phyloP scores from a whole-genome alignment of 768 basidiomycete genomes.

The Mycena floridula region DNA sequence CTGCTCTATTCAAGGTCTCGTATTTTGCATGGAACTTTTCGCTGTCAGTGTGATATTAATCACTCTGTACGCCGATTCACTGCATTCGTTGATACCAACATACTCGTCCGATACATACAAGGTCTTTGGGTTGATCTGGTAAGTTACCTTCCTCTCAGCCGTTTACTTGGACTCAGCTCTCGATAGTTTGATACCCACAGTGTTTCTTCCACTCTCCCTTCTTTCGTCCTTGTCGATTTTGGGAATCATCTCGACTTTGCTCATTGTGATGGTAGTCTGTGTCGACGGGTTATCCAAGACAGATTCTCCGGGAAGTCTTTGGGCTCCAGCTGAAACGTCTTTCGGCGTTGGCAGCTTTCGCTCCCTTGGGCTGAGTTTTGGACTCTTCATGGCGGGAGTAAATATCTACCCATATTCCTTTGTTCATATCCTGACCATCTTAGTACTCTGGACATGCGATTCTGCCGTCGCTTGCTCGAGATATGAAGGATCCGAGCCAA shows the following conservation, averaged over 20 bases:
- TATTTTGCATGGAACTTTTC: background rate
- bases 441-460: slow-evolving; percentile 91
- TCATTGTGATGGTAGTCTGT: slow-evolving; percentile 72
- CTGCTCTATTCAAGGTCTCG: background rate
- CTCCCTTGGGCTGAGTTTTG: slow-evolving; percentile 75
- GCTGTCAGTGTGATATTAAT: slow-evolving; percentile 73
- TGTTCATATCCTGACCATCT: background rate
- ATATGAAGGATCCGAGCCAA: slow-evolving; percentile 79
- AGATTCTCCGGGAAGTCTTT: slow-evolving; percentile 74
- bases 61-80: slow-evolving; percentile 82
- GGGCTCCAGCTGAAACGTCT: slow-evolving; percentile 66
- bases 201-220: slow-evolving; percentile 79
- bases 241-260: slow-evolving; percentile 72
- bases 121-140: slow-evolving; percentile 67
- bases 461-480: slow-evolving; percentile 82
- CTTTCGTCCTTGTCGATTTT: slow-evolving; percentile 87
- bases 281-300: slow-evolving; percentile 75
- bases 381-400: slow-evolving; percentile 90
- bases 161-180: slow-evolving; percentile 3
- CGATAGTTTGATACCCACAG: slow-evolving; percentile 70
- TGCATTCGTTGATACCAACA: slow-evolving; percentile 65
- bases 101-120: slow-evolving; percentile 74
- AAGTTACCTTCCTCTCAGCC: slow-evolving; percentile 15
- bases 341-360: slow-evolving; percentile 43
- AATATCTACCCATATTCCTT: slow-evolving; percentile 14